Conservation (phyloP, 768 basidiomycete species). For the Asterophora parasitica region DNA sequence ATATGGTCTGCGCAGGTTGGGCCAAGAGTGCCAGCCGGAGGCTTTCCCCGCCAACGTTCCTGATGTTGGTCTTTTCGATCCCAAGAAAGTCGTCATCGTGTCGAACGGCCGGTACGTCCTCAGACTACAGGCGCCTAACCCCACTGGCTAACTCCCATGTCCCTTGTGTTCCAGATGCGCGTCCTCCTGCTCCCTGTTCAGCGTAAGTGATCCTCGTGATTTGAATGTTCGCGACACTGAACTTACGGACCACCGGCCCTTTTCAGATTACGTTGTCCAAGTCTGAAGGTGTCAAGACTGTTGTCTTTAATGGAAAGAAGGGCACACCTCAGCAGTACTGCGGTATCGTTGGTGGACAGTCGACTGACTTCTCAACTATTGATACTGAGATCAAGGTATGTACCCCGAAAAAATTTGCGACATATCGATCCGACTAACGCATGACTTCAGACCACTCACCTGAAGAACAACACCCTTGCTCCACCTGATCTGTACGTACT, state of each 20-base stretch:
- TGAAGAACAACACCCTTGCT: conserved; percentile 51
- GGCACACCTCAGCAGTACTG: conserved; percentile 50
- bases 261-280: conserved; percentile 57
- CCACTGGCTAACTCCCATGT: neutral
- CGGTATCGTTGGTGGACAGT: conserved; percentile 61
- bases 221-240: neutral
- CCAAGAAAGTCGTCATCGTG: conserved; percentile 47
- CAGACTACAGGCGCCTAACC: neutral
- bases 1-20: conserved; percentile 27
- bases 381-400: conserved; percentile 54
- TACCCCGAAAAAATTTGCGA: neutral
- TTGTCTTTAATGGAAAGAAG: conserved; percentile 52
- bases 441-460: conserved; percentile 36
- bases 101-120: conserved; percentile 44
- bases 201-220: conserved; percentile 24
- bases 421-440: conserved; percentile 1
- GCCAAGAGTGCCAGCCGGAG: conserved; percentile 40
- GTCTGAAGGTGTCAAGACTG: conserved; percentile 49
- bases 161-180: conserved; percentile 32
- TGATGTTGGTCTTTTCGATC: conserved; percentile 40
- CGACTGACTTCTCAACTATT: conserved; percentile 51
- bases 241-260: neutral
- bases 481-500: conserved; percentile 55
- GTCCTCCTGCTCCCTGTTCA: conserved; percentile 44
- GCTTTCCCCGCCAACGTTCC: conserved; percentile 29